Conservation (phyloP, 306 rosid genomes). For the Herpetospermum pedunculosum region DNA sequence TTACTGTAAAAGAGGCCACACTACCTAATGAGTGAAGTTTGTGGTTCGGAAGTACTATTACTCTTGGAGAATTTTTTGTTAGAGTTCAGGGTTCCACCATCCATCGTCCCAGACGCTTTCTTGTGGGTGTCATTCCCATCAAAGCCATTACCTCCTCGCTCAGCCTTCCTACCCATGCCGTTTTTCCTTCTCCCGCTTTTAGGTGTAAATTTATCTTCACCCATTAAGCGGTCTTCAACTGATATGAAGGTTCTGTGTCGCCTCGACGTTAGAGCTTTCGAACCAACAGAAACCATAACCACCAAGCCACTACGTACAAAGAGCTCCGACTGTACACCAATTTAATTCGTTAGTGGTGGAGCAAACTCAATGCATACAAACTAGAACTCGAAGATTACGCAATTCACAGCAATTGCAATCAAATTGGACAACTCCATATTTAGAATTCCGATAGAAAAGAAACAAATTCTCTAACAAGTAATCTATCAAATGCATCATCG, state of each 20-base stretch:
- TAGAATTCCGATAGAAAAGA: background rate
- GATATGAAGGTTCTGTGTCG: slow-evolving; percentile 11
- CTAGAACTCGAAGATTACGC: background rate
- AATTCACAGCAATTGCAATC: background rate
- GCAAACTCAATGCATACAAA: background rate
- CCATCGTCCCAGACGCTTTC: slow-evolving; percentile 8
- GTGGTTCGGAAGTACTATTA: slow-evolving; percentile 12
- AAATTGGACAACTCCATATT: background rate
- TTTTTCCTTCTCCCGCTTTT: slow-evolving; percentile 22
- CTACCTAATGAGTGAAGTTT: slow-evolving; percentile 42
- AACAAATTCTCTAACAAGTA: background rate
- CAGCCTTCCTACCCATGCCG: slow-evolving; percentile 31
- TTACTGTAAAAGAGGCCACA: background rate
- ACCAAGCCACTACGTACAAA: slow-evolving; percentile 5
- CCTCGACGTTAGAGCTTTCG: slow-evolving; percentile 32
- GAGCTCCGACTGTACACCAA: background rate
- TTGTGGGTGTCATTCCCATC: slow-evolving; percentile 16
- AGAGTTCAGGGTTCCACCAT: slow-evolving; percentile 6
- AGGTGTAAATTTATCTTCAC: slow-evolving; percentile 19
- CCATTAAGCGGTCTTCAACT: slow-evolving; percentile 26
- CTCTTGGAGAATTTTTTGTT: slow-evolving; percentile 11
- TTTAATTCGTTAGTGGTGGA: background rate
- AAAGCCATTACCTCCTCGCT: slow-evolving; percentile 16
- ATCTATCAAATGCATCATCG: background rate
- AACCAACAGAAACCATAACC: slow-evolving; percentile 43